Percentiles rank a stretch among this genome's conserved stretches.
These are phyloP conservation scores for Mycena pura DNA, from an alignment of 768 basidiomycete genomes.

Conservation along the genomic window DNA sequence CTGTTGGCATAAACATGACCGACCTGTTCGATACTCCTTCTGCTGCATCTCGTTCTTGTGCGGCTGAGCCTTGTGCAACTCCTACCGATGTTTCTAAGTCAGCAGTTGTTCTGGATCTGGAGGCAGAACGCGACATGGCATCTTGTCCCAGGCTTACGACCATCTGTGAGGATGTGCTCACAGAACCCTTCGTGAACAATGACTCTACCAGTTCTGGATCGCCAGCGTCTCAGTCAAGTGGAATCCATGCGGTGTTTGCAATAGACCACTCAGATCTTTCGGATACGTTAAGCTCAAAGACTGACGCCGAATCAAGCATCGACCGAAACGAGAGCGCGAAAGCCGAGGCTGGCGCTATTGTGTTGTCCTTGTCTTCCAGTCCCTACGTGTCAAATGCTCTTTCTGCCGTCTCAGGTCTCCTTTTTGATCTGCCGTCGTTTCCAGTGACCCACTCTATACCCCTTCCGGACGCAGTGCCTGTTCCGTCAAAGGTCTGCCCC, in stretches of 20 bases:
- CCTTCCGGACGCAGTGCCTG: slow-evolving; percentile 2
- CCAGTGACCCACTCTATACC: slow-evolving; percentile 13
- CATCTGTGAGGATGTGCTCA: neutral
- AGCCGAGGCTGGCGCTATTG: neutral
- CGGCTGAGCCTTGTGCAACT: neutral
- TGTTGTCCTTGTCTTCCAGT: neutral
- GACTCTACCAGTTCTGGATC: neutral
- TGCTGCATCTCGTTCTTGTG: neutral
- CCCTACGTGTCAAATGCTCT: slow-evolving; percentile 19
- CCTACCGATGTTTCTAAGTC: too few species aligned
- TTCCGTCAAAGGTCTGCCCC: neutral
- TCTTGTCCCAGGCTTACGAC: neutral
- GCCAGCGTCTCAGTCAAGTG: neutral
- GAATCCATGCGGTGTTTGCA: neutral
- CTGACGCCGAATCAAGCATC: neutral
- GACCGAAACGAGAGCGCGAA: neutral
- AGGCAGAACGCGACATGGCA: too few species aligned
- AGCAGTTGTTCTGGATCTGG: too few species aligned
- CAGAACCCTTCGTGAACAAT: neutral
- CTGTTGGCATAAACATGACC: slow-evolving; percentile 19
- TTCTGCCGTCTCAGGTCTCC: slow-evolving; percentile 23
- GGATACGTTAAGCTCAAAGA: neutral
- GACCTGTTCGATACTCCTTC: slow-evolving; percentile 14
- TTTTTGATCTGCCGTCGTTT: slow-evolving; percentile 26
- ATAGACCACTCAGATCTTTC: neutral